phyloP scores from a whole-genome alignment of 345 rosid genomes.

The Euphorbia tirucalli region DNA sequence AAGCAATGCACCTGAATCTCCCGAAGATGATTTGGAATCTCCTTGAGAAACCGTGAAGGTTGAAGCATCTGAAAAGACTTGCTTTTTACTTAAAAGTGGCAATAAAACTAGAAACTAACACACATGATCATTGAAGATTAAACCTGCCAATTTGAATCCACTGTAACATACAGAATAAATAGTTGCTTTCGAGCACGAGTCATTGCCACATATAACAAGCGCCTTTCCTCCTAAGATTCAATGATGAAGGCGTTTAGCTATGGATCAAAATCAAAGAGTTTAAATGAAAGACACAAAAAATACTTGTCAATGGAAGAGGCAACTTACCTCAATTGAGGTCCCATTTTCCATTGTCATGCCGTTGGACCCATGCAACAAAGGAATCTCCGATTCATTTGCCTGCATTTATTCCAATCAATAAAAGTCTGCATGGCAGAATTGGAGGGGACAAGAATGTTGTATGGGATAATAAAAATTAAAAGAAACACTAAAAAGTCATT shows the following conservation, averaged over 20 bases:
- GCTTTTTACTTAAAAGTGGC: conserved; percentile 25
- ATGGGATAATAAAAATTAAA: too few relatives aligned
- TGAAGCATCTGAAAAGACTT: conserved; percentile 63
- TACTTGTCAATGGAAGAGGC: conserved; percentile 11
- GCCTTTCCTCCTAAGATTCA: conserved; percentile 76
- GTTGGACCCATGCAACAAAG: conserved; percentile 67
- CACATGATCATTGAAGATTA: conserved; percentile 20
- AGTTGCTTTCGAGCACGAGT: conserved; percentile 88
- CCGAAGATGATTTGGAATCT: conserved; percentile 76
- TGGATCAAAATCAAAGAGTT: conserved; percentile 3
- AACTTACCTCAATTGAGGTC: conserved; percentile 62
- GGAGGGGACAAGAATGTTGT: conserved; percentile 3
- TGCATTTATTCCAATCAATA: conserved; percentile 25
- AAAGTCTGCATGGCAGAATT: neutral
- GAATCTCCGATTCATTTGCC: conserved; percentile 97
- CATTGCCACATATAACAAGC: conserved; percentile 90
- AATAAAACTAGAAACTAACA: conserved; percentile 13
- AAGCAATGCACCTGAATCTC: conserved; percentile 51
- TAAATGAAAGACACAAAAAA: neutral
- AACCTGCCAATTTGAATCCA: conserved; percentile 98
- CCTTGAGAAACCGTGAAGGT: conserved; percentile 91
- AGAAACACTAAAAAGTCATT: neutral
- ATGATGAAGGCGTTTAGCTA: conserved; percentile 20
- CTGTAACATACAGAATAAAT: conserved; percentile 64
- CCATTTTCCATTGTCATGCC: conserved; percentile 50